phyloP scores from a whole-genome alignment of 768 basidiomycete species.

The Trametes meyenii region DNA sequence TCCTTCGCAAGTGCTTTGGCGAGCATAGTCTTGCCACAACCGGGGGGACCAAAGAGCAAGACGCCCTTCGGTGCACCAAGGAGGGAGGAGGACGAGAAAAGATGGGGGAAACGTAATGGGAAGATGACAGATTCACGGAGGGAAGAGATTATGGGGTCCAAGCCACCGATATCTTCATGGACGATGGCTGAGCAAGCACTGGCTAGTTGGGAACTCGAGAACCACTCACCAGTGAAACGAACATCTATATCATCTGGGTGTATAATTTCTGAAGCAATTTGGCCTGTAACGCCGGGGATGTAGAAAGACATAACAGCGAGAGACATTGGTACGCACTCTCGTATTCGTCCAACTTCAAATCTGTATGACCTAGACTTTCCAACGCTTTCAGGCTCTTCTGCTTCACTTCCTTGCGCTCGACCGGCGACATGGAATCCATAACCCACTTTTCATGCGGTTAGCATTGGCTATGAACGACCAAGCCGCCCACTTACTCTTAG shows the following conservation, averaged over 20 bases:
- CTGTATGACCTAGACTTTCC: constrained; percentile 68
- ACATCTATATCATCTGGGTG: constrained; percentile 87
- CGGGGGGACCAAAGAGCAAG: constrained; percentile 93
- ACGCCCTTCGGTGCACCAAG: constrained; percentile 95
- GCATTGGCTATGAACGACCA: not conserved
- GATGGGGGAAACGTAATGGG: constrained; percentile 86
- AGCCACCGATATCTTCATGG: constrained; percentile 81
- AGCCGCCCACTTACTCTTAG: constrained; percentile 53
- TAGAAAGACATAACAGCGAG: not conserved
- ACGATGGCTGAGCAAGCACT: not conserved
- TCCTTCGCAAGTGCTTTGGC: constrained; percentile 98
- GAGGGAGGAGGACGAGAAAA: constrained; percentile 83
- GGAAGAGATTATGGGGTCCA: constrained; percentile 87
- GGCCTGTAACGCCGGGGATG: constrained; percentile 47
- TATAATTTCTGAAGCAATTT: constrained; percentile 91
- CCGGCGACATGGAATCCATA: constrained; percentile 50
- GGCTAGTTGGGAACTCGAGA: not conserved
- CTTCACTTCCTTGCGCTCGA: constrained; percentile 61
- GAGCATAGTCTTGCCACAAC: constrained; percentile 99
- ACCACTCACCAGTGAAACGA: constrained; percentile 64
- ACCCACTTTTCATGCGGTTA: constrained; percentile 55
- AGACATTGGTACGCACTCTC: constrained; percentile 61
- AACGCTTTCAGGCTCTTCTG: constrained; percentile 72
- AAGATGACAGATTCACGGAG: constrained; percentile 96
- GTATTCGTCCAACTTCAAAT: constrained; percentile 85